Percentiles rank a stretch among this genome's conserved stretches.
Evolutionary conservation across 75 land plant species (phyloP).

Genomic region (Gnetum montanum): DNA sequence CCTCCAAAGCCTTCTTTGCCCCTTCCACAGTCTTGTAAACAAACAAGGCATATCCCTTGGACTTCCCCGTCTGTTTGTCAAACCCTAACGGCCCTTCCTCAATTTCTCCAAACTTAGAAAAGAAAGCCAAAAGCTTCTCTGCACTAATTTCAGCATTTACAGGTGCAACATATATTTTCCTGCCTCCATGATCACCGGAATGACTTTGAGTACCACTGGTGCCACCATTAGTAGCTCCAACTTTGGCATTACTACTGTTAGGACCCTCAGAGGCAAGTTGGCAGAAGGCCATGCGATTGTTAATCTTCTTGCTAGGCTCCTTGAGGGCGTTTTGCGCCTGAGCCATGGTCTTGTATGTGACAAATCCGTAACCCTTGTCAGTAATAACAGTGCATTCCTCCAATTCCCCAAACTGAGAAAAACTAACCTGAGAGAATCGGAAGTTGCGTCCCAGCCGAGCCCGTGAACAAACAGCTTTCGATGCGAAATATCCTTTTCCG

Average conservation of each 20-base stretch:
- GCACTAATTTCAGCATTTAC: constrained; percentile 4
- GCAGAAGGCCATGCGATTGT: constrained; percentile 6
- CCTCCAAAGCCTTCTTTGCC: constrained; percentile 29
- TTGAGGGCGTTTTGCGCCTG: constrained; percentile 8
- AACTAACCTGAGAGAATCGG: constrained; percentile 20
- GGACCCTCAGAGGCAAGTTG: constrained; percentile 7
- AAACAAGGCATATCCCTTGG: constrained; percentile 28
- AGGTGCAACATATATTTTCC: constrained; percentile 11
- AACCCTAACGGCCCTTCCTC: constrained; percentile 45
- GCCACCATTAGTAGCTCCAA: too few relatives aligned
- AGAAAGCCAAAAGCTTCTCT: constrained; percentile 17
- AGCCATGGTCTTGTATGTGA: constrained; percentile 11
- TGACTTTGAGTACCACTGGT: background rate
- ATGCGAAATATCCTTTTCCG: constrained; percentile 20
- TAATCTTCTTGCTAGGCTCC: constrained; percentile 20
- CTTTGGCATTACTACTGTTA: too few relatives aligned
- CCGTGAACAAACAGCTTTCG: constrained; percentile 45
- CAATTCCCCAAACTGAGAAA: constrained; percentile 33
- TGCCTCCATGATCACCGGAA: too few relatives aligned
- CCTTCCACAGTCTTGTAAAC: constrained; percentile 27
- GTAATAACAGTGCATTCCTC: constrained; percentile 11
- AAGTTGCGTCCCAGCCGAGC: constrained; percentile 33
- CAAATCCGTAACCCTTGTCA: constrained; percentile 20
- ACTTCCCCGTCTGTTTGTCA: constrained; percentile 29
- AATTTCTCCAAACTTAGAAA: constrained; percentile 35